Conservation (phyloP, 1,139 yeast genomes). For the Yamadazyma conglobata region DNA sequence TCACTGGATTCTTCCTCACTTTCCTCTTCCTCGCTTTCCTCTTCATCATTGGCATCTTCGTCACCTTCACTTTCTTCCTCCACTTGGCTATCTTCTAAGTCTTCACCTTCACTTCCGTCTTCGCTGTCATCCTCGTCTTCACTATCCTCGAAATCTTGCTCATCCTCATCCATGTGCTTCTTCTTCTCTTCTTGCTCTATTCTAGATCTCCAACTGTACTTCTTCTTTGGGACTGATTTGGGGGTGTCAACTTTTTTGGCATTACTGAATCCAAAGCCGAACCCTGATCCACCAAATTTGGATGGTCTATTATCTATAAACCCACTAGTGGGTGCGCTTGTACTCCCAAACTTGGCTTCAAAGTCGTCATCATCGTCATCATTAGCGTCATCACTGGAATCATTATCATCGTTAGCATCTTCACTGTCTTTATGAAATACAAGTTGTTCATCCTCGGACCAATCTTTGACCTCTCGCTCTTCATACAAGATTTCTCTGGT, state of each 20-base stretch:
- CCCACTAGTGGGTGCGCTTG: constrained; percentile 32
- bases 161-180: constrained; percentile 33
- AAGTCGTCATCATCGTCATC: constrained; percentile 11
- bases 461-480: constrained; percentile 60
- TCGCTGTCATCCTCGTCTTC: constrained; percentile 22
- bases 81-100: constrained; percentile 19
- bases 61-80: constrained; percentile 18
- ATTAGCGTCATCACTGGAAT: constrained; percentile 8
- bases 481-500: constrained; percentile 68
- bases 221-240: constrained; percentile 27
- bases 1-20: constrained; percentile 37
- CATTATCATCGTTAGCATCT: constrained; percentile 14
- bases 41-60: constrained; percentile 16
- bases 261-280: constrained; percentile 67
- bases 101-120: constrained; percentile 19
- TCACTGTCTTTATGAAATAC: constrained; percentile 12
- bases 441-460: constrained; percentile 43
- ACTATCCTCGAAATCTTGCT: constrained; percentile 33
- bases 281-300: constrained; percentile 55
- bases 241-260: constrained; percentile 40
- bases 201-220: constrained; percentile 42
- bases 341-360: constrained; percentile 7
- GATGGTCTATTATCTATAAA: constrained; percentile 74
- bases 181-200: constrained; percentile 39
- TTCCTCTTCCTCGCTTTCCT: constrained; percentile 18